phyloP scores from a whole-genome alignment of 192 early-diverging fungal species.

The Rhizophagus prolifer region DNA sequence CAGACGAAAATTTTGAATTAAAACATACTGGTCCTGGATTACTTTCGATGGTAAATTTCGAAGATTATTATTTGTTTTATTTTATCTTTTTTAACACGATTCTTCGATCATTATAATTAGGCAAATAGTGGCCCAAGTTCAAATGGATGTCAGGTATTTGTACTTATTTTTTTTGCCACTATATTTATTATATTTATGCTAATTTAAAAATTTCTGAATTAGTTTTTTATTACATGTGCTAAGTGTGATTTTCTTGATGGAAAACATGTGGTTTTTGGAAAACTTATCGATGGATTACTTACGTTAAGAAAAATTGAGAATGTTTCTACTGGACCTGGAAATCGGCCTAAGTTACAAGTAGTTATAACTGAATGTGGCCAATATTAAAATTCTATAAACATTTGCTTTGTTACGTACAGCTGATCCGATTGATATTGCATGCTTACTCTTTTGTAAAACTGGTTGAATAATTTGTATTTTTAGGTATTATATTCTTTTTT shows the following conservation, averaged over 20 bases:
- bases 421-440: too few relatives aligned
- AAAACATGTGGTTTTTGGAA: constrained; percentile 89
- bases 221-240: constrained; percentile 92
- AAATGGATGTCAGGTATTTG: constrained; percentile 79
- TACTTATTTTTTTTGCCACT: background rate
- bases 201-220: background rate
- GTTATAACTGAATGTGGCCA: constrained; percentile 65
- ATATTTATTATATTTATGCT: background rate
- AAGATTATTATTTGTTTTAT: constrained; percentile 1
- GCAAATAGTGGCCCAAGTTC: constrained; percentile 83
- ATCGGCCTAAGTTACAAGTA: constrained; percentile 82
- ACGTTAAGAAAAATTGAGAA: constrained; percentile 94
- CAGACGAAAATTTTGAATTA: constrained; percentile 84
- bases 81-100: constrained; percentile 1
- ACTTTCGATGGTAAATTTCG: constrained; percentile 74
- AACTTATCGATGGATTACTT: constrained; percentile 81
- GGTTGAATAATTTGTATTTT: too few relatives aligned
- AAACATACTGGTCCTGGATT: constrained; percentile 85
- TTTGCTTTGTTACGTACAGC: too few relatives aligned
- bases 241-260: constrained; percentile 85
- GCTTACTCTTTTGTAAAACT: too few relatives aligned
- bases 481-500: too few relatives aligned
- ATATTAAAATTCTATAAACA: too few relatives aligned
- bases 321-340: constrained; percentile 84
- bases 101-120: constrained; percentile 34